A percentile compares a stretch with the other conserved stretches of the same genome.
Conservation (phyloP, 805 yeast genomes). For the Clavispora fructus region DNA sequence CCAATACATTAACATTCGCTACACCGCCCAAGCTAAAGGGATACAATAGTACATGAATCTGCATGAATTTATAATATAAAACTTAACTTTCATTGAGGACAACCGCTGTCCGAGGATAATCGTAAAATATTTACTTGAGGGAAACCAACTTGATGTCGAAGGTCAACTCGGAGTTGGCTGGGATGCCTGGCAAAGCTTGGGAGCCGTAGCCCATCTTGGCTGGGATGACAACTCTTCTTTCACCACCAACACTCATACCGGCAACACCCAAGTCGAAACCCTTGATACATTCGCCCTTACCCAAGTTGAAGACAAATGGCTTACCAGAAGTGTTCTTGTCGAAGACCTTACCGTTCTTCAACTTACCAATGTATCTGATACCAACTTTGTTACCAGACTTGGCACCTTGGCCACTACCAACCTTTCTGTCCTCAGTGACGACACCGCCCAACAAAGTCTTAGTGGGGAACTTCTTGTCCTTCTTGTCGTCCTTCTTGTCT, state of each 20-base stretch:
- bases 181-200: constrained; percentile 92
- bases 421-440: constrained; percentile 83
- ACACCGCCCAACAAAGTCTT: constrained; percentile 91
- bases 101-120: background rate
- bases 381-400: constrained; percentile 88
- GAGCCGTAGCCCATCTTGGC: constrained; percentile 96
- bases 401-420: constrained; percentile 84
- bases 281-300: constrained; percentile 97
- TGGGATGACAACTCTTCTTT: constrained; percentile 95
- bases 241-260: constrained; percentile 98
- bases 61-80: background rate
- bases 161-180: constrained; percentile 93
- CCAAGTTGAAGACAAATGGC: constrained; percentile 87
- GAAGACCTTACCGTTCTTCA: constrained; percentile 91
- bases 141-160: constrained; percentile 93
- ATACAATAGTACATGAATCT: background rate
- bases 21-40: no score
- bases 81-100: background rate
- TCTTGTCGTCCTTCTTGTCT: constrained; percentile 6
- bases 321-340: constrained; percentile 97
- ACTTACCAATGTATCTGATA: constrained; percentile 96
- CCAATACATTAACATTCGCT: no score
- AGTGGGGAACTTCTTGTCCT: constrained; percentile 53
- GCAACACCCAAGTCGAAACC: constrained; percentile 99
- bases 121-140: constrained; percentile 53